phyloP scores from a whole-genome alignment of 768 basidiomycete genomes.

The Suillus cothurnatus region DNA sequence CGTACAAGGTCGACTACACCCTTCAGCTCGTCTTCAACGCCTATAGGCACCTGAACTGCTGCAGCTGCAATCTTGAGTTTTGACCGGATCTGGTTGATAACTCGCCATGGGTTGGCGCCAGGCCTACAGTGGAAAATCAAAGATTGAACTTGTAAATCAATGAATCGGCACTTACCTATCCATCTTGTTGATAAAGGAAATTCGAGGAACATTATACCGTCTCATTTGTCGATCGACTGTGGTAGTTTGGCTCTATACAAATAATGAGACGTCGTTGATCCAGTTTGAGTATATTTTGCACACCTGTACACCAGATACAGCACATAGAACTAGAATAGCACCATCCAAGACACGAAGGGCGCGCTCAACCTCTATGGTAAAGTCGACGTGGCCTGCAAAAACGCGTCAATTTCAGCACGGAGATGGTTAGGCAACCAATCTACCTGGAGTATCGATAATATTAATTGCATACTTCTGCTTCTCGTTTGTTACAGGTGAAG shows the following conservation, averaged over 20 bases:
- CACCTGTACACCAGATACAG: conserved; percentile 95
- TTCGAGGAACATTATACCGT: conserved; percentile 91
- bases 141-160: not conserved
- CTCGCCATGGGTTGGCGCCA: conserved; percentile 96
- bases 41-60: conserved; percentile 95
- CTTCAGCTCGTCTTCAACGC: conserved; percentile 79
- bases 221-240: conserved; percentile 99
- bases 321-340: conserved; percentile 94
- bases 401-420: conserved; percentile 1
- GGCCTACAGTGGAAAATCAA: conserved; percentile 51
- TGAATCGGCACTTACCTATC: conserved; percentile 60
- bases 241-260: conserved; percentile 87
- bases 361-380: conserved; percentile 98
- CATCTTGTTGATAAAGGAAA: conserved; percentile 99
- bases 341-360: conserved; percentile 96
- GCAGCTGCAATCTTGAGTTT: conserved; percentile 94
- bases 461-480: conserved; percentile 91
- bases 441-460: conserved; percentile 98
- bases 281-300: conserved; percentile 14
- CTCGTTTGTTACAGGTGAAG: conserved; percentile 56
- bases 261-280: not conserved
- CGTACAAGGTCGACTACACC: conserved; percentile 95
- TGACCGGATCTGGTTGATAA: conserved; percentile 86
- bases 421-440: conserved; percentile 12
- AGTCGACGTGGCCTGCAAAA: conserved; percentile 92